Evolutionary conservation across 2,329 filamentous ascomycete genomes (phyloP).

Genomic region (Byssothecium circinans): DNA sequence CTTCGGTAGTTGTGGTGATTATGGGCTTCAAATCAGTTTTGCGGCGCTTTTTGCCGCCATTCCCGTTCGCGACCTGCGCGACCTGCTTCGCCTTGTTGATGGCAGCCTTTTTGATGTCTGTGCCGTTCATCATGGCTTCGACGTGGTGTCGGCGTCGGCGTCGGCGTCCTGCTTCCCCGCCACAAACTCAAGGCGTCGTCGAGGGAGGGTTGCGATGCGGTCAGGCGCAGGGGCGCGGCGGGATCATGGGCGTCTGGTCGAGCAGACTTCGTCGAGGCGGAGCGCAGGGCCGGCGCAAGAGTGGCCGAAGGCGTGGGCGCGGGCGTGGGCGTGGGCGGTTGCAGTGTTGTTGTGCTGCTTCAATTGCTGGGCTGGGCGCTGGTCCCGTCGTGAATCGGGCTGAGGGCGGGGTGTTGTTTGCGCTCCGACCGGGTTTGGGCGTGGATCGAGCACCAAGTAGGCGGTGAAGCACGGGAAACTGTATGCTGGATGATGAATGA

Average conservation of each 20-base stretch:
- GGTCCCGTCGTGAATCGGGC: slow-evolving; percentile 17
- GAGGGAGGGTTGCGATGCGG: slow-evolving; percentile 19
- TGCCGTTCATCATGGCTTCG: slow-evolving; percentile 61
- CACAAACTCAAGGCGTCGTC: slow-evolving; percentile 13
- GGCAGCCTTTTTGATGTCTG: slow-evolving; percentile 65
- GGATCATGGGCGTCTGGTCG: slow-evolving; percentile 27
- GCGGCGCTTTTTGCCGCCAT: slow-evolving; percentile 70
- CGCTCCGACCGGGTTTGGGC: slow-evolving; percentile 11
- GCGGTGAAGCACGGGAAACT: slow-evolving; percentile 1
- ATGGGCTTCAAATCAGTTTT: slow-evolving; percentile 73
- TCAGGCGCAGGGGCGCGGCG: slow-evolving; percentile 31
- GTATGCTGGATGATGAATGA: not conserved
- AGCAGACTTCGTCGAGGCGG: slow-evolving; percentile 5
- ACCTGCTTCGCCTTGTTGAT: slow-evolving; percentile 69
- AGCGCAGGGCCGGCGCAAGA: not conserved
- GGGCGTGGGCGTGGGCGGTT: slow-evolving; percentile 17
- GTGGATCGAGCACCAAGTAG: slow-evolving; percentile 12
- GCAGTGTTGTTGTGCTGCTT: slow-evolving; percentile 30
- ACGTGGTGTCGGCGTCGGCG: not conserved
- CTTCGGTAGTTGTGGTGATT: slow-evolving; percentile 68
- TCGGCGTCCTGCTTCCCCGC: slow-evolving; percentile 24
- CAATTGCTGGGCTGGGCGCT: slow-evolving; percentile 43
- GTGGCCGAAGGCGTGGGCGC: slow-evolving; percentile 10
- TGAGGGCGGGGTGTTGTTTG: slow-evolving; percentile 17
- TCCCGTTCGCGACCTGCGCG: slow-evolving; percentile 59